A percentile compares a stretch with the other conserved stretches of the same genome.
These are phyloP conservation scores for Solanum virginianum DNA, from an alignment of 257 asterid species.

Conservation along the genomic window DNA sequence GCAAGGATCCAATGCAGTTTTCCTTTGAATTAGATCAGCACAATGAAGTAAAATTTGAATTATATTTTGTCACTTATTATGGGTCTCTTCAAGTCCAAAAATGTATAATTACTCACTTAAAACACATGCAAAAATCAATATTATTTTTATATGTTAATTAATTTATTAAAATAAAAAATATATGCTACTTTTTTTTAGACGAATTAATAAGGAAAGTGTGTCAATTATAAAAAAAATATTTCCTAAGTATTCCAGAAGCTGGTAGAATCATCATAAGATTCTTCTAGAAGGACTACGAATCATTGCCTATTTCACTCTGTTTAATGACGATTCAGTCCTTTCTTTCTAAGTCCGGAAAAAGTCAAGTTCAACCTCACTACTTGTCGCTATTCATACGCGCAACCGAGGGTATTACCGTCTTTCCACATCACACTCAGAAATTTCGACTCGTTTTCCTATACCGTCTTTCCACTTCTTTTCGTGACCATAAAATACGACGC, in stretches of 20 bases:
- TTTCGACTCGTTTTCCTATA: background rate
- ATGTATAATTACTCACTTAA: background rate
- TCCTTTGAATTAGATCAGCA: background rate
- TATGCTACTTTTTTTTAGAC: background rate
- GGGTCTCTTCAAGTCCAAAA: background rate
- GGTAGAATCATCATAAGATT: background rate
- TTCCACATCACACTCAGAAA: background rate
- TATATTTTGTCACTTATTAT: background rate
- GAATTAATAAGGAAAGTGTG: background rate
- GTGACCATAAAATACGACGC: background rate
- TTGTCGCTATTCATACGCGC: background rate
- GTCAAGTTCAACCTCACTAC: background rate
- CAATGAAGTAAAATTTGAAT: background rate
- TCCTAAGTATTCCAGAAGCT: background rate
- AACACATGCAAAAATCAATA: background rate
- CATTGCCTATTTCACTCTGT: background rate
- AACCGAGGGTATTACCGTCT: background rate
- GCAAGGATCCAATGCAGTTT: background rate
- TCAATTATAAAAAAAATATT: background rate
- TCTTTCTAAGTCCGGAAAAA: background rate
- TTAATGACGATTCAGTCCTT: background rate
- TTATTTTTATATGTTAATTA: too few relatives aligned
- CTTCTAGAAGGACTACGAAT: background rate
- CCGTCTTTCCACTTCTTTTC: background rate
- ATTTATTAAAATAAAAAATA: too few relatives aligned